Evolutionary conservation across 2,329 filamentous ascomycete species (phyloP), one percentile per base, ranked within the genome.

Genomic region (Podosphaera xanthii): DNA sequence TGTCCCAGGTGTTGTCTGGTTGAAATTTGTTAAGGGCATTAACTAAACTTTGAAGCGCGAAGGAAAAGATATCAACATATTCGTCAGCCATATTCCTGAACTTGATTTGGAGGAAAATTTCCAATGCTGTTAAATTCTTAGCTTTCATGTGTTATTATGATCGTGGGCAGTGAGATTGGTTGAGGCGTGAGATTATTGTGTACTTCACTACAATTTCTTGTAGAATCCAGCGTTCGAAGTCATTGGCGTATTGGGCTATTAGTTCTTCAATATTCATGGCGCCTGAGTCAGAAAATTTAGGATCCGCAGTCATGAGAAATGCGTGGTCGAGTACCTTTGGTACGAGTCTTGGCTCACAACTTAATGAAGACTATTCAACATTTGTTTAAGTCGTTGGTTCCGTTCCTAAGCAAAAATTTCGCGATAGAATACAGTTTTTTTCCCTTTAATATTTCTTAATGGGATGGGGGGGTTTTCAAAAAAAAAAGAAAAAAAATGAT

Each of bases 221-320:
- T 6, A 49, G 46, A 14, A 49, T n/a, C 46, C 46, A 30, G 12
- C n/a, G 46, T 14, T 49, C 46, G 14, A 49, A 14, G 4, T n/a
- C 22, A 5, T 49, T 14, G 22, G n/a, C 14, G 22, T 49, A 8
- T 30, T 49, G 46, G 46, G 46, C 7, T 6, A 49, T 30, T 49
- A 49, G 14, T n/a, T 49, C 46, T 49, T 49, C 46, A 7, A 49
- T 49, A 30, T 49, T 49, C 46, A 49, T 49, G 7, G 22, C 46
- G n/a, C n/a, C 46, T 7, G 46, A 14, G 2, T 49, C n/a, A n/a
- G 22, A 40, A 9, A 44, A 44, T 46, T 48, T 77, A 2, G 77
- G 78, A 0, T 78, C 76, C 56, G 75, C 72, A 62, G 73, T 71
- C 55, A 74, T 74, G 36, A 1, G 36, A 40, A 40, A 40, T 6